Percentiles rank a stretch among this genome's conserved stretches.
These are phyloP conservation scores for Salix koriyanagi DNA, from an alignment of 345 rosid genomes.

Conservation along the genomic window DNA sequence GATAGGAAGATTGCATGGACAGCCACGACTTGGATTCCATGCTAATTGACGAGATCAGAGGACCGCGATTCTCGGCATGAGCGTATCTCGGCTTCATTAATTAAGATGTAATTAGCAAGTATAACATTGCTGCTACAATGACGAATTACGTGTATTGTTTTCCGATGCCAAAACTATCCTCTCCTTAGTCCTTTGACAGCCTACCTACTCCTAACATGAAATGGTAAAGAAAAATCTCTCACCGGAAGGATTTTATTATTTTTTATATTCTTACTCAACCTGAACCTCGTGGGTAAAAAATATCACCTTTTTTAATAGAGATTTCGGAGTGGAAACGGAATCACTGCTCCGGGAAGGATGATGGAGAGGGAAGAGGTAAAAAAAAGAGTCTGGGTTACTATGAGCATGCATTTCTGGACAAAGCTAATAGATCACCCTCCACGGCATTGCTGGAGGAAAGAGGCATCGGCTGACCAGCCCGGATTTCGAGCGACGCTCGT, in stretches of 20 bases:
- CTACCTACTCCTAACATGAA: neutral
- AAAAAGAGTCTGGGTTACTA: neutral
- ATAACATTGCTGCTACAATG: neutral
- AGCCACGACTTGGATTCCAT: neutral
- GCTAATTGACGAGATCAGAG: neutral
- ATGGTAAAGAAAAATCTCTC: neutral
- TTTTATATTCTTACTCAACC: neutral
- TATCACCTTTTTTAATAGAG: neutral
- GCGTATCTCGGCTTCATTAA: neutral
- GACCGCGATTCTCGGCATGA: slow-evolving; percentile 8
- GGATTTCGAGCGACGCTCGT: slow-evolving; percentile 15
- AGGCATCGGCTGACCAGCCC: slow-evolving; percentile 6
- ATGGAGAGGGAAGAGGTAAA: neutral
- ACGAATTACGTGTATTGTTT: neutral
- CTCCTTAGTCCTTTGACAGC: too few species aligned
- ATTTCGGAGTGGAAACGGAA: neutral
- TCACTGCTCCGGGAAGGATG: neutral
- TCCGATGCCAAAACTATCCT: too few species aligned
- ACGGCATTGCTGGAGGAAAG: neutral
- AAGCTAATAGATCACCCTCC: too few species aligned
- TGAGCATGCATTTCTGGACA: neutral
- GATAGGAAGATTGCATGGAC: neutral
- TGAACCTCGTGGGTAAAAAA: neutral
- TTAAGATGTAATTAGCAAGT: neutral
- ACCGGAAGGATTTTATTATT: neutral